Evolutionary conservation across 768 basidiomycete species (phyloP).

Genomic region (Phanerochaete carnosa): DNA sequence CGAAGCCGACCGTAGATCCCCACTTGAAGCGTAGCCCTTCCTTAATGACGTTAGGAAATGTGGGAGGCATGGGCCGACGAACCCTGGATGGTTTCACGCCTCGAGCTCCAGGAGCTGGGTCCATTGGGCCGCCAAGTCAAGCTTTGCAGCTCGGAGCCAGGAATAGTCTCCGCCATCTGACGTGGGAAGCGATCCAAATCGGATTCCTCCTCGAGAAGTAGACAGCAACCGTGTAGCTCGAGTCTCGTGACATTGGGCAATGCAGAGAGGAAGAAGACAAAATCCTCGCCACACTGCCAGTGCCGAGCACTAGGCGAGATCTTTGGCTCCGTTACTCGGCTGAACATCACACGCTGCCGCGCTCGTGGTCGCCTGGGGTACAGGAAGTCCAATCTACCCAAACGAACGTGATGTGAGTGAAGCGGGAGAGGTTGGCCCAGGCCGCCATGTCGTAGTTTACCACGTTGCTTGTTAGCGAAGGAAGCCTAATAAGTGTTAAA

Average conservation of each 20-base stretch:
- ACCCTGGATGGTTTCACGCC: not conserved
- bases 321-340: not conserved
- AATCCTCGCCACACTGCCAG: not conserved
- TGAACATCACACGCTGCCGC: not conserved
- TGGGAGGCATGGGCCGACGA: not conserved
- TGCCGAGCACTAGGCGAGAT: not conserved
- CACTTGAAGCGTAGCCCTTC: not conserved
- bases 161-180: not conserved
- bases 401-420: not conserved
- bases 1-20: not conserved
- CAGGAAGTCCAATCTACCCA: not conserved
- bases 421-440: not conserved
- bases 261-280: not conserved
- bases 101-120: no score
- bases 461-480: no score
- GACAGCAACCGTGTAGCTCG: not conserved
- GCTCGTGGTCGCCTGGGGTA: not conserved
- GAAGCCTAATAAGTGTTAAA: not conserved
- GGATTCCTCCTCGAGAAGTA: not conserved
- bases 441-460: not conserved
- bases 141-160: not conserved
- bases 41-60: not conserved
- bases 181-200: not conserved
- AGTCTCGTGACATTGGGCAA: not conserved
- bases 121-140: not conserved